These are phyloP conservation scores for Cladosporium sp. DNA, from an alignment of 2,329 filamentous ascomycete genomes.

Conservation along the genomic window DNA sequence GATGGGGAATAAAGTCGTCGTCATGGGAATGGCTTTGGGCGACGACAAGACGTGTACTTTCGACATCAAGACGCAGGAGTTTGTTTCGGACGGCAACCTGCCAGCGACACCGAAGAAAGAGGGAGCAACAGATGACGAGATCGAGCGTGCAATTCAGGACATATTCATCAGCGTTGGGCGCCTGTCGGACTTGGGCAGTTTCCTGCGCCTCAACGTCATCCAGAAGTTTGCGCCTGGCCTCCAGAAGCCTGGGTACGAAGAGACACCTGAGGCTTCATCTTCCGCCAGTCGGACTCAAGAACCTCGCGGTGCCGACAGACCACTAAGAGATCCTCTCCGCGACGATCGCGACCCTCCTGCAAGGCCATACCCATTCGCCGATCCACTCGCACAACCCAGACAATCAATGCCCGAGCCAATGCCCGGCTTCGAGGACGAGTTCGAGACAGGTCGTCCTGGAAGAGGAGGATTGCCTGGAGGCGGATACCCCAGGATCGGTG, in stretches of 20 bases:
- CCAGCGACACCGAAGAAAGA: conserved; percentile 41
- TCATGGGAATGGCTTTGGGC: conserved; percentile 73
- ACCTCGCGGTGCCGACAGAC: conserved; percentile 25
- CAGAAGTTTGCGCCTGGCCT: conserved; percentile 77
- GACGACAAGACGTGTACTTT: conserved; percentile 78
- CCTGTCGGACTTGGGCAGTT: conserved; percentile 62
- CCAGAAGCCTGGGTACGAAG: conserved; percentile 74
- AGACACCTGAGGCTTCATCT: conserved; percentile 35
- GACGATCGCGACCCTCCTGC: conserved; percentile 55
- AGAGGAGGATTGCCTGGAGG: conserved; percentile 42
- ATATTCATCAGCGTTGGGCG: conserved; percentile 71
- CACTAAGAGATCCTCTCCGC: conserved; percentile 45
- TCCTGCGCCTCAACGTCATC: conserved; percentile 75
- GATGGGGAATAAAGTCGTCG: conserved; percentile 76
- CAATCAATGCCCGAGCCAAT: conserved; percentile 67
- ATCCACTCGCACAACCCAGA: conserved; percentile 57
- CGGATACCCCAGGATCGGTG: conserved; percentile 59
- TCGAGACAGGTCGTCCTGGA: conserved; percentile 70
- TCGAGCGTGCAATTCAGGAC: conserved; percentile 44
- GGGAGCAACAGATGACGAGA: conserved; percentile 32
- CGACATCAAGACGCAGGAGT: conserved; percentile 71
- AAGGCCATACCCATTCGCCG: conserved; percentile 60
- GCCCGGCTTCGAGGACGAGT: conserved; percentile 89
- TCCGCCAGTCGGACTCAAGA: conserved; percentile 6
- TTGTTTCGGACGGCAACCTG: conserved; percentile 60